Evolutionary conservation across 2,329 filamentous ascomycete genomes (phyloP).

Genomic region (Plectosphaerella plurivora): DNA sequence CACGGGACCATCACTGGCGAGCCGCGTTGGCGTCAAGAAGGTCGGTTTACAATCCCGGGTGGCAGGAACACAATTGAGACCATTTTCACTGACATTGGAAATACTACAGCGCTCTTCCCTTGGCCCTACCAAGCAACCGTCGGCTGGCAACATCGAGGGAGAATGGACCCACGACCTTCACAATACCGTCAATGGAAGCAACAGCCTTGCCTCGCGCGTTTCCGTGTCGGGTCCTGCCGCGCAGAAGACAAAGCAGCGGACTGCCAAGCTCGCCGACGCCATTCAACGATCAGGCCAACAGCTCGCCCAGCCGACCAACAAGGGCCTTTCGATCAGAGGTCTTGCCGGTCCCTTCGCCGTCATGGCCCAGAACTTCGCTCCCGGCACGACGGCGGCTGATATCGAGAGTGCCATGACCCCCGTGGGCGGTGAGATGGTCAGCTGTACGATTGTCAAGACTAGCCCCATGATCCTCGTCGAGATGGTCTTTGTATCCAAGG

Average conservation of each 20-base stretch:
- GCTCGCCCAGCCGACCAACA: constrained; percentile 12
- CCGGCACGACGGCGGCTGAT: constrained; percentile 75
- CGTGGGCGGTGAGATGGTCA: constrained; percentile 63
- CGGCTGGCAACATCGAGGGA: constrained; percentile 54
- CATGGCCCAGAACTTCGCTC: constrained; percentile 77
- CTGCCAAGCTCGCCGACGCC: constrained; percentile 12
- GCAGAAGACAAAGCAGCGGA: constrained; percentile 27
- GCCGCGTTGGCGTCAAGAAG: constrained; percentile 71
- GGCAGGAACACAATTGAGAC: not conserved
- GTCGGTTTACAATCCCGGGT: constrained; percentile 30
- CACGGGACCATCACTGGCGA: constrained; percentile 57
- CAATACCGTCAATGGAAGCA: constrained; percentile 30
- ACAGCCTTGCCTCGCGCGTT: constrained; percentile 43
- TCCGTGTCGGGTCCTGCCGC: constrained; percentile 30
- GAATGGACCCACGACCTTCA: constrained; percentile 73
- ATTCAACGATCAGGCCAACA: constrained; percentile 8
- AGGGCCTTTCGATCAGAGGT: constrained; percentile 68
- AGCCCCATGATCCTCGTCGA: constrained; percentile 72
- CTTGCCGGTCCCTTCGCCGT: constrained; percentile 67
- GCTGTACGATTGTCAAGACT: constrained; percentile 64
- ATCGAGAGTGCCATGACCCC: constrained; percentile 79
- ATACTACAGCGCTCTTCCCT: constrained; percentile 19
- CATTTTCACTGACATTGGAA: constrained; percentile 12
- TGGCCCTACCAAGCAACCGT: constrained; percentile 27
- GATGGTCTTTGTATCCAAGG: constrained; percentile 67